These are phyloP conservation scores for Calcarisporium arbuscula DNA, from an alignment of 2,329 filamentous ascomycete genomes.

Conservation along the genomic window DNA sequence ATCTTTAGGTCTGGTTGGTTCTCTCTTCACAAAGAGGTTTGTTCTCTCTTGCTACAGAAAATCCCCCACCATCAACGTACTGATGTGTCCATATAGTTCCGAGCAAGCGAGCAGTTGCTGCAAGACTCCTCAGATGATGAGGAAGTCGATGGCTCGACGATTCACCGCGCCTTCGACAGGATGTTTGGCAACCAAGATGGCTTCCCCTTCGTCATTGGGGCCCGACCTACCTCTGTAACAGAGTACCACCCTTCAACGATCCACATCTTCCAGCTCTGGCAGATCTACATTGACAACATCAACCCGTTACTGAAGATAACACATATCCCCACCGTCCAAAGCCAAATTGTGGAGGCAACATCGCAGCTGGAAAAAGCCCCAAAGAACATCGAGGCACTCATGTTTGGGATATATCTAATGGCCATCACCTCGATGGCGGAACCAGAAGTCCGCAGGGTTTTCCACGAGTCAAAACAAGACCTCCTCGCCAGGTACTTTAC, in stretches of 20 bases:
- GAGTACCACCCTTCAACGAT: slow-evolving; percentile 47
- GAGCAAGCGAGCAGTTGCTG: slow-evolving; percentile 40
- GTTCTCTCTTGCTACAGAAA: slow-evolving; percentile 7
- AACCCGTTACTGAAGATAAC: slow-evolving; percentile 64
- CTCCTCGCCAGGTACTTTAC: slow-evolving; percentile 48
- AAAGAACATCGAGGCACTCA: slow-evolving; percentile 55
- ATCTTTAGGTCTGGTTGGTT: too few species aligned
- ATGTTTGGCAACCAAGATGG: slow-evolving; percentile 52
- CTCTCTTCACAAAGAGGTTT: slow-evolving; percentile 46
- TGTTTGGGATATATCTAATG: slow-evolving; percentile 60
- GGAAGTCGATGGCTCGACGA: slow-evolving; percentile 44
- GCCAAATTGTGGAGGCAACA: slow-evolving; percentile 56
- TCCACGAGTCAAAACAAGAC: slow-evolving; percentile 45
- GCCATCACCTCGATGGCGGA: slow-evolving; percentile 54
- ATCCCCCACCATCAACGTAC: slow-evolving; percentile 1
- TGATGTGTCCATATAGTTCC: slow-evolving; percentile 38
- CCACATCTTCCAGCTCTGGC: slow-evolving; percentile 61
- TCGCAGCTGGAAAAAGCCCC: slow-evolving; percentile 47
- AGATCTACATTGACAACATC: slow-evolving; percentile 63
- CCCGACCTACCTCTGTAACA: slow-evolving; percentile 34
- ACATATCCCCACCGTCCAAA: slow-evolving; percentile 59
- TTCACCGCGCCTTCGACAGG: slow-evolving; percentile 52
- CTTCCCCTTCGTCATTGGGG: slow-evolving; percentile 52
- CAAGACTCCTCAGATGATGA: slow-evolving; percentile 54
- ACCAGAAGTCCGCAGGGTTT: slow-evolving; percentile 45